phyloP scores from a whole-genome alignment of 2,329 filamentous ascomycete genomes.

The Orbilia javanica region DNA sequence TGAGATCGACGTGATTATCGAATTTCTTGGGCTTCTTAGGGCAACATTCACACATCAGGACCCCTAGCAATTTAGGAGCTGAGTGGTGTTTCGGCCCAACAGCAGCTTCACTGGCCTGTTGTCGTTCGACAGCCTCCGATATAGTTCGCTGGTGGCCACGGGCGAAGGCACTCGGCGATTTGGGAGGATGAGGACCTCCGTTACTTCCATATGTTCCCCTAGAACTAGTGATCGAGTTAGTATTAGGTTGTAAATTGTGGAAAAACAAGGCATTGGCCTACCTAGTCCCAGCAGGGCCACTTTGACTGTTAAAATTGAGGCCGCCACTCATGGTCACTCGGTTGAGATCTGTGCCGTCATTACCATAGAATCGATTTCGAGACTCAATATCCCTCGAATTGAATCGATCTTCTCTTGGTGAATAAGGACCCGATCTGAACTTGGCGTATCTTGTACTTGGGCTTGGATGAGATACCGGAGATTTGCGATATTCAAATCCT shows the following conservation, averaged over 20 bases:
- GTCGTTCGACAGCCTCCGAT: slow-evolving; percentile 48
- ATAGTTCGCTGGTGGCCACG: slow-evolving; percentile 57
- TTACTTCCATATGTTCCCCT: slow-evolving; percentile 31
- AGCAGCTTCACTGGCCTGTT: slow-evolving; percentile 51
- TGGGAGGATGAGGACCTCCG: slow-evolving; percentile 28
- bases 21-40: slow-evolving; percentile 98
- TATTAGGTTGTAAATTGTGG: background rate
- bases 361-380: slow-evolving; percentile 41
- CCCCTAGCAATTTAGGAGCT: slow-evolving; percentile 70
- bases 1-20: slow-evolving; percentile 83
- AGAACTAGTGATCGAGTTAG: slow-evolving; percentile 10
- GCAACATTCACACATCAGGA: slow-evolving; percentile 90
- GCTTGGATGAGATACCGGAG: slow-evolving; percentile 50
- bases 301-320: slow-evolving; percentile 52
- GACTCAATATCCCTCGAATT: slow-evolving; percentile 18
- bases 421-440: slow-evolving; percentile 52
- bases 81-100: slow-evolving; percentile 67
- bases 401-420: slow-evolving; percentile 50
- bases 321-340: slow-evolving; percentile 53
- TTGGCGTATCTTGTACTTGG: slow-evolving; percentile 48
- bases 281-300: slow-evolving; percentile 51
- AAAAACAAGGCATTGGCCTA: slow-evolving; percentile 19
- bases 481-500: slow-evolving; percentile 57
- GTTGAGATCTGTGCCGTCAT: slow-evolving; percentile 46
- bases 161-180: slow-evolving; percentile 44